Evolutionary conservation across 768 basidiomycete genomes (phyloP), one percentile per base, ranked within the genome.

Genomic region (Boletus reticulatus): DNA sequence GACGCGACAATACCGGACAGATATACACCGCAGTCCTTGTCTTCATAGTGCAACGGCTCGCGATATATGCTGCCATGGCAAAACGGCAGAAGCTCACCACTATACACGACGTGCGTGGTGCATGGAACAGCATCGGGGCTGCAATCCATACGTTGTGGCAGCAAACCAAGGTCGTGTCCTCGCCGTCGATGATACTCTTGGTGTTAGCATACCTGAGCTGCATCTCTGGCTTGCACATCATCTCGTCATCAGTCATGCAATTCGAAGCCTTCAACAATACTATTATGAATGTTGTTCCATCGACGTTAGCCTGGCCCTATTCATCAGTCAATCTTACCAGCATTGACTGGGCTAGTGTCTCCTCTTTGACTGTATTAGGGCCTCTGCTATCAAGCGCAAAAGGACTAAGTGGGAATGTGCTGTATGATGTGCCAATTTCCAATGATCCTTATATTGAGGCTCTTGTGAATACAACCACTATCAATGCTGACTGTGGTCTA

Each of bases 41-140:
- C 2, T 19, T 58, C 19, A 13, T 53, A 1, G 61, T 58, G 3
- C 64, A 65, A 29, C 53, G 29, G 17, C 58, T 67, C 7, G 53
- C 48, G 13, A 20, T 63, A 47, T 57, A 48, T 12, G 34, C 39
- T 4, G 42, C 12, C 17, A 45, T 67, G 38, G 4, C 29, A 2
- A 46, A 39, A 17, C 42, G 24, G 6, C 62, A 58, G 43, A 65
- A 53, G 6, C 55, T 68, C 22, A 64, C 67, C 1, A 51, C 54
- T 0, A 44, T 58, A 4, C 67, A 68, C 14, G 67, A 68, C 22
- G 52, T 53, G 16, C 43, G 22, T 3, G 41, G 53, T 4, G 62
- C 67, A 7, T 68, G 67, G 67, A 54, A 46, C 1, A 65, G 67
- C n/a, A 55, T 68, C 22, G 67, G 67, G 2, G 57, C 64, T 4